Evolutionary conservation across 2,329 filamentous ascomycete genomes (phyloP), one percentile per base, ranked within the genome.

Genomic region (Trichoderma endophyticum): DNA sequence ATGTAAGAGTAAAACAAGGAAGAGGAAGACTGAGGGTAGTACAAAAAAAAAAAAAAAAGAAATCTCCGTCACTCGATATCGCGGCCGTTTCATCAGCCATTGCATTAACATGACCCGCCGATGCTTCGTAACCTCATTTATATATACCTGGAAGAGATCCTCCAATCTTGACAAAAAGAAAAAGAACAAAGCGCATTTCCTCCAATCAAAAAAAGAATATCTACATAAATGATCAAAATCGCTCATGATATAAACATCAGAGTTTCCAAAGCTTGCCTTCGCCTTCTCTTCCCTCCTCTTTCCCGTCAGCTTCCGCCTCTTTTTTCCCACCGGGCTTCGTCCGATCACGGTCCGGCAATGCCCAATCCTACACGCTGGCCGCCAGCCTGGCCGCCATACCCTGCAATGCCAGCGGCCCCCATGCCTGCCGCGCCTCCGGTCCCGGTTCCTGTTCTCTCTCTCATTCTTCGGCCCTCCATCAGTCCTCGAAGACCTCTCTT

Each of bases 381-480:
- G 34, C 77, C 74, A 15, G 75, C 75, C 21, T 75, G 78, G 3
- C 65, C 61, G 15, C 63, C 71, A 15, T 69, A 56, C 7, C 57
- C 75, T 9, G 72, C 66, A 3, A 77, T 74, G 21, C 72, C 74
- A 7, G 77, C 77, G 5, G 76, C 73, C 28, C 74, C 75, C 26
- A 71, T 71, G 24, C 68, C 68, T 24, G 72, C 60, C 28, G 62
- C 77, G 70, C 72, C 75, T 74, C 21, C 77, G 76, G 28, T 77
- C 77, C 68, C 81, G 75, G 85, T 87, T 11, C 86, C 86, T 3
- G 85, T 86, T 74, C 93, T 86, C 80, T 97, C 94, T 59, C 95
- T 86, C 85, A 98, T 90, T 73, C 95, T 87, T 59, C 95, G 86
- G 4, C 95, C 95, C 81, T 98, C 96, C 96, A 99, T 98, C 75